phyloP scores from a whole-genome alignment of 2,329 filamentous ascomycete genomes.

The Ophiocordyceps camponoti-leonardi region DNA sequence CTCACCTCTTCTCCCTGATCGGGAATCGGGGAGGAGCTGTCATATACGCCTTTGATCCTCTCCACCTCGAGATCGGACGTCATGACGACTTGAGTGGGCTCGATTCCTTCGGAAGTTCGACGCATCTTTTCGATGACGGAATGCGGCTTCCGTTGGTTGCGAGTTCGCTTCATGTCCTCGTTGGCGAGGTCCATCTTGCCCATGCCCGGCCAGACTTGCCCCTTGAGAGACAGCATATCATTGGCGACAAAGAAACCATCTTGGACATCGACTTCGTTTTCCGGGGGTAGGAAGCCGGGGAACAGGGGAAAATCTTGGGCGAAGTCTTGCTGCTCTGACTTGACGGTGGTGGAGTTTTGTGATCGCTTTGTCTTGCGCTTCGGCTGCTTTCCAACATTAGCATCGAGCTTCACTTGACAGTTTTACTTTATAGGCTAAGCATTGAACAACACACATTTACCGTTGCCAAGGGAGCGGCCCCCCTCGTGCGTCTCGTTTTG shows the following conservation, averaged over 20 bases:
- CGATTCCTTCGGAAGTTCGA: slow-evolving; percentile 43
- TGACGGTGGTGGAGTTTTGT: slow-evolving; percentile 7
- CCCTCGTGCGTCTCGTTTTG: slow-evolving; percentile 30
- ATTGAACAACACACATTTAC: slow-evolving; percentile 7
- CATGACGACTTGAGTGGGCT: slow-evolving; percentile 49
- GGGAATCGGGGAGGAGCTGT: slow-evolving; percentile 31
- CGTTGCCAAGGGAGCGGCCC: slow-evolving; percentile 4
- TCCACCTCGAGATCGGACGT: slow-evolving; percentile 30
- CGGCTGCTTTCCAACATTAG: slow-evolving; percentile 5
- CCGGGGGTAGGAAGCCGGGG: slow-evolving; percentile 11
- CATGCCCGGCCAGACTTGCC: slow-evolving; percentile 63
- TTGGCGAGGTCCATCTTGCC: slow-evolving; percentile 66
- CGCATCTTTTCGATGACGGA: slow-evolving; percentile 53
- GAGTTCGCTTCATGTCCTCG: slow-evolving; percentile 51
- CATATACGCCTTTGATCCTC: slow-evolving; percentile 40
- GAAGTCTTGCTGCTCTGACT: slow-evolving; percentile 12
- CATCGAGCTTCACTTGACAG: background rate
- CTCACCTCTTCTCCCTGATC: slow-evolving; percentile 27
- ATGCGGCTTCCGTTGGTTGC: slow-evolving; percentile 64
- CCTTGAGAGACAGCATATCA: slow-evolving; percentile 39
- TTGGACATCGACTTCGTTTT: slow-evolving; percentile 11
- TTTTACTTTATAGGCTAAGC: background rate
- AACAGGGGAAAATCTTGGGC: slow-evolving; percentile 10
- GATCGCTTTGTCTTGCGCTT: slow-evolving; percentile 13
- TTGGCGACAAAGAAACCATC: slow-evolving; percentile 10